Evolutionary conservation across 805 yeast genomes (phyloP), one percentile per base, ranked within the genome.

Genomic region (Hyphopichia homilentoma): DNA sequence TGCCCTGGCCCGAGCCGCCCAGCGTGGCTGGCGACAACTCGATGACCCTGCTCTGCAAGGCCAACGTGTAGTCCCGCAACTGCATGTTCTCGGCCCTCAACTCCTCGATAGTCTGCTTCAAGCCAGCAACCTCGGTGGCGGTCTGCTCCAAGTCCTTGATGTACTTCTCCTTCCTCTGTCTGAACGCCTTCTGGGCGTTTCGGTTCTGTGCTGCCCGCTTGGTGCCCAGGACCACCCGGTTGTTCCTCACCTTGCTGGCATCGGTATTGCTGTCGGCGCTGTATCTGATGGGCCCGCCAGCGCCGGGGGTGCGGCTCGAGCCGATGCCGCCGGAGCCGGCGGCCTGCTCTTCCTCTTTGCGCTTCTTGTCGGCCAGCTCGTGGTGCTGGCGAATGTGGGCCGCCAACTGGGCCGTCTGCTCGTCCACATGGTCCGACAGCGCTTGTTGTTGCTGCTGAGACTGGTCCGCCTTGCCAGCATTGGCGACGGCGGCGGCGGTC

Each of bases 131-230:
- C 46, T 79, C 80, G 28, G 70, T 66, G 7, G 84, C 84, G 50
- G 80, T 79, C 22, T 65, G 57, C 59, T 89, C 96, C 36, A 89
- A 67, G 30, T 86, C 90, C 56, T 79, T 82, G 43, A 89, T 78
- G 49, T 86, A 81, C 36, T 76, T 73, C 48, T 88, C 95, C 52
- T 84, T 81, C 39, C 96, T 73, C 52, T 79, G 80, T 52, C 97
- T 74, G 61, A 88, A 89, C 6, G 96, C 95, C 45, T 85, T 77
- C 61, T 89, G 97, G 4, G 97, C 96, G 39, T 77, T 80, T 50
- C 97, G 70, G 65, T 89, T 89, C 60, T 89, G 97, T 6, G 82
- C 88, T 2, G 96, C 96, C 41, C 97, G 77, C 57, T 85, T 86
- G 25, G 93, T 77, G 35, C 70, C 73, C 15, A 79, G 70, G 26